Conservation (phyloP, 1,284 basidiomycete genomes). For the Veloboletus limbatus region DNA sequence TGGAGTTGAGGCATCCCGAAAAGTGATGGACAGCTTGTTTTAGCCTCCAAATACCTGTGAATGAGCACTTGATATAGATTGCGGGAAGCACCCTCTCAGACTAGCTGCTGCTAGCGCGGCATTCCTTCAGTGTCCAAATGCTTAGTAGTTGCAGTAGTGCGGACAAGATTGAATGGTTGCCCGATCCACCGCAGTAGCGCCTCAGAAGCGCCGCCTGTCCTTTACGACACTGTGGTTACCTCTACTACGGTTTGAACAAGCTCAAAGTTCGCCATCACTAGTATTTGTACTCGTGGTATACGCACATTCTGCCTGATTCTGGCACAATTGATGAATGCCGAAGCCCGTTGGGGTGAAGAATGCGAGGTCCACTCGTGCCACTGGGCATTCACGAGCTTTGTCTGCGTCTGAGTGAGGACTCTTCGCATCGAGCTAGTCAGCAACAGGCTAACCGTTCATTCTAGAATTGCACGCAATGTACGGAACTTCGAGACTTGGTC, state of each 20-base stretch:
- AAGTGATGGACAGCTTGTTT: constrained; percentile 65
- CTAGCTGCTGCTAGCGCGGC: background rate
- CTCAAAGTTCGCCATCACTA: background rate
- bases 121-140: too few species aligned
- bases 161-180: constrained; percentile 1
- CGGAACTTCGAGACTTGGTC: constrained; percentile 43
- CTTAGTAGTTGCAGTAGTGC: constrained; percentile 1
- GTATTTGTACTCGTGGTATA: background rate
- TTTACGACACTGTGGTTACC: constrained; percentile 28
- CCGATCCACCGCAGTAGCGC: constrained; percentile 3
- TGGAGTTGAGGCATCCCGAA: constrained; percentile 79
- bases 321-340: constrained; percentile 18
- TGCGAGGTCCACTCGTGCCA: constrained; percentile 6
- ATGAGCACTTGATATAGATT: constrained; percentile 8
- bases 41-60: constrained; percentile 30
- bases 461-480: constrained; percentile 41
- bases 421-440: background rate
- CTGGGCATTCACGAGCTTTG: constrained; percentile 29
- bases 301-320: background rate
- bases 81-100: background rate
- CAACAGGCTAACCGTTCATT: constrained; percentile 1
- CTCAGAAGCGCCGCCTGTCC: constrained; percentile 1
- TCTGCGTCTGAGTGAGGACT: constrained; percentile 32
- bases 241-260: too few species aligned
- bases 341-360: constrained; percentile 18